A percentile compares a stretch with the other conserved stretches of the same genome.
phyloP scores from a whole-genome alignment of 371 early-diverging fungal genomes.

The Batkoa obscura region DNA sequence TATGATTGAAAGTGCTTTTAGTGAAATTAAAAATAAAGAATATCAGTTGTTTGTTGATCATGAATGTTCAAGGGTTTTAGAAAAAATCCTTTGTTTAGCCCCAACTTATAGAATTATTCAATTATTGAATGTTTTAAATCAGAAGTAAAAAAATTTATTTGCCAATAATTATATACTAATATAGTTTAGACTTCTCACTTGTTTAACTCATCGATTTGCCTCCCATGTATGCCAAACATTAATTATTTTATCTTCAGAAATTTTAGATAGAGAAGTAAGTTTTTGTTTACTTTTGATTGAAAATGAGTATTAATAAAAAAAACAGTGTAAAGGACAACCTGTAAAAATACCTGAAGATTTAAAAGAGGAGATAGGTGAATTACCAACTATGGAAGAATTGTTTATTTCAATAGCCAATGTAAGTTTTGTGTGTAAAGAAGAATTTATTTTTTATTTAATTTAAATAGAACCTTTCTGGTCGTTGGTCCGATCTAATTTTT shows the following conservation, averaged over 20 bases:
- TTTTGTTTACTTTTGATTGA: too few relatives aligned
- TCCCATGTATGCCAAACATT: constrained; percentile 73
- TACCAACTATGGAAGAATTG: constrained; percentile 11
- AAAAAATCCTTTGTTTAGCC: constrained; percentile 53
- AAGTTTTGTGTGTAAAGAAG: constrained; percentile 27
- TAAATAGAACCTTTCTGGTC: constrained; percentile 37
- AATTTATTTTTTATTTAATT: too few relatives aligned
- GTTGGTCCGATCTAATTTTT: constrained; percentile 39
- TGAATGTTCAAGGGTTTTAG: constrained; percentile 55
- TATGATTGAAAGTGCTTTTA: constrained; percentile 56
- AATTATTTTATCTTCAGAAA: constrained; percentile 42
- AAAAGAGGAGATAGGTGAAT: constrained; percentile 7
- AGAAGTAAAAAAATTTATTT: background rate
- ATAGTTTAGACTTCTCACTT: constrained; percentile 24
- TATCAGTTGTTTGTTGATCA: constrained; percentile 48
- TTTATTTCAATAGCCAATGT: background rate
- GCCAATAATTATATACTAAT: background rate
- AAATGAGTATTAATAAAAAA: background rate
- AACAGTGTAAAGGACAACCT: constrained; percentile 12
- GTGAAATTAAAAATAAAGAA: constrained; percentile 57
- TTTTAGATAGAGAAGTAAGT: constrained; percentile 50
- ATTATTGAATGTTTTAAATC: background rate
- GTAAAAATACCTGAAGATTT: constrained; percentile 19
- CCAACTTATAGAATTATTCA: constrained; percentile 14
- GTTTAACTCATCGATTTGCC: constrained; percentile 64